Conservation (phyloP, 306 rosid species). For the Rosa chinensis region DNA sequence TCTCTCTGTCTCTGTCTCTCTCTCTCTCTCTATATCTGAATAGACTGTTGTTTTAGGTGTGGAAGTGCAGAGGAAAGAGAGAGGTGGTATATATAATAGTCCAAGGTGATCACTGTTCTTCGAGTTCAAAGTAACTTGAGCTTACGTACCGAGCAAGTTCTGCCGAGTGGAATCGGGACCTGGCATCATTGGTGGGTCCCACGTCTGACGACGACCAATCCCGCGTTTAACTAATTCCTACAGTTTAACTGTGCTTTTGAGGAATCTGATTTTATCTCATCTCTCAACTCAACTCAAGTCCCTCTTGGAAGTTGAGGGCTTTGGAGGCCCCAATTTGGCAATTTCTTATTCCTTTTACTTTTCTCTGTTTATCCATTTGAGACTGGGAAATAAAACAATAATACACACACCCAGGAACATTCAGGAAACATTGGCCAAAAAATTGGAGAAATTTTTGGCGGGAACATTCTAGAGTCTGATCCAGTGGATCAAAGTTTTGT, state of each 20-base stretch:
- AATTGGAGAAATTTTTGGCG: not conserved
- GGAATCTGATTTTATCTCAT: too few relatives aligned
- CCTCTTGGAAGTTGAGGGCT: not conserved
- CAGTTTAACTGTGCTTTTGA: too few relatives aligned
- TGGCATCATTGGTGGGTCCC: not conserved
- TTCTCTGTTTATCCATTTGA: not conserved
- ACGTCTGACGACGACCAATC: too few relatives aligned
- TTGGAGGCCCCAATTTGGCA: not conserved
- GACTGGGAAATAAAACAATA: not conserved
- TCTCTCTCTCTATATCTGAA: conserved; percentile 11
- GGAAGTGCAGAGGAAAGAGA: not conserved
- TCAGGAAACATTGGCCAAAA: not conserved
- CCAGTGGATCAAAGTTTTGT: not conserved
- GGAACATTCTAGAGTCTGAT: not conserved
- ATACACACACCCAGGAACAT: not conserved
- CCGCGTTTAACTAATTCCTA: too few relatives aligned
- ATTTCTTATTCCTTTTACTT: too few relatives aligned
- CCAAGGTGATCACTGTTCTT: not conserved
- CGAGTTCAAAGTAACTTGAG: not conserved
- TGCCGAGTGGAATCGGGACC: not conserved
- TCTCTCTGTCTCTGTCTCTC: not conserved
- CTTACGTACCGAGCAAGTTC: not conserved
- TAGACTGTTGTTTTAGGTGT: not conserved
- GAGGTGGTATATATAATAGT: not conserved
- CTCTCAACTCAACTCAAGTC: too few relatives aligned